Percentiles rank a stretch among this genome's conserved stretches.
Evolutionary conservation across 345 rosid genomes (phyloP).

Genomic region (Erucastrum elatum): DNA sequence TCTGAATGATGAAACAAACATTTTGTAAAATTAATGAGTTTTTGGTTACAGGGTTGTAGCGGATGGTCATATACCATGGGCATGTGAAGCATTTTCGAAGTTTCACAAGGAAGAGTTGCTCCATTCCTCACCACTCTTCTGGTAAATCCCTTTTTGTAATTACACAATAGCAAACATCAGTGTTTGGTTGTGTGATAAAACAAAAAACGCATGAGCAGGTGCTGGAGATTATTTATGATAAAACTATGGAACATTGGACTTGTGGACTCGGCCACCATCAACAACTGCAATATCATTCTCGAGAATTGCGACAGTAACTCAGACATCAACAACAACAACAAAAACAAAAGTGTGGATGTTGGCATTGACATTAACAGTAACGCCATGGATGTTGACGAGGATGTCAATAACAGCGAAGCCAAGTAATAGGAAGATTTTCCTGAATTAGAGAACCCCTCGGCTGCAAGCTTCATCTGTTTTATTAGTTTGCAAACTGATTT

Average conservation of each 20-base stretch:
- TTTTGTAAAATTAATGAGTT: background rate
- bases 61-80: constrained; percentile 94
- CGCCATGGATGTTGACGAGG: background rate
- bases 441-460: background rate
- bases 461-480: background rate
- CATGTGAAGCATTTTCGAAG: constrained; percentile 65
- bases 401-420: background rate
- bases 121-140: constrained; percentile 47
- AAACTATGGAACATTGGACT: constrained; percentile 84
- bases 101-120: constrained; percentile 58
- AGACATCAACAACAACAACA: background rate
- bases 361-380: background rate
- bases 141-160: constrained; percentile 42
- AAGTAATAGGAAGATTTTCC: background rate
- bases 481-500: background rate
- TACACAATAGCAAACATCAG: background rate
- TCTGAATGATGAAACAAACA: background rate
- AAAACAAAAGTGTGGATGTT: background rate
- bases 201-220: constrained; percentile 45
- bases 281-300: constrained; percentile 60
- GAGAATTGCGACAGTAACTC: constrained; percentile 17
- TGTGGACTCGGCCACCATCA: constrained; percentile 64
- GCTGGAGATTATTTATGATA: constrained; percentile 77
- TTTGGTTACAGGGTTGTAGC: constrained; percentile 64
- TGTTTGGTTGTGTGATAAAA: background rate